Evolutionary conservation across 148 eudicot species (phyloP).

Genomic region (Chenopodium suecicum): DNA sequence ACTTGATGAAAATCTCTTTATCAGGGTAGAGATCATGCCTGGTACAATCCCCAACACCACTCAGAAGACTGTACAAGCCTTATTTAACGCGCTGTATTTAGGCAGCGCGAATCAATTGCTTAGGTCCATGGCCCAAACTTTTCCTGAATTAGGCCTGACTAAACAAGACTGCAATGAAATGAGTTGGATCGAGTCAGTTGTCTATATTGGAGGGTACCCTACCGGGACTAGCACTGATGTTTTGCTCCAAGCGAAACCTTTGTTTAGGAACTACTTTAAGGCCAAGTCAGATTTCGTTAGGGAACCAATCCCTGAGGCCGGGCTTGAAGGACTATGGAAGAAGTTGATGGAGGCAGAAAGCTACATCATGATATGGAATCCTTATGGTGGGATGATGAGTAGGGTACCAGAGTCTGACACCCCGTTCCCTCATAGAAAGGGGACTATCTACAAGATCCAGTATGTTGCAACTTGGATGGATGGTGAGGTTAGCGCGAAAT

Average conservation of each 20-base stretch:
- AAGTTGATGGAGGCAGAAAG: conserved; percentile 22
- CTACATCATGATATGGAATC: conserved; percentile 36
- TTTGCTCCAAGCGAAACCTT: conserved; percentile 31
- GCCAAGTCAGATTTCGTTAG: conserved; percentile 50
- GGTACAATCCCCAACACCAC: conserved; percentile 20
- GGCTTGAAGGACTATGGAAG: conserved; percentile 36
- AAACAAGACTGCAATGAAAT: conserved; percentile 33
- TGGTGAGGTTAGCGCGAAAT: conserved; percentile 18
- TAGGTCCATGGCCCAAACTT: conserved; percentile 20
- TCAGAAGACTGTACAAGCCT: conserved; percentile 30
- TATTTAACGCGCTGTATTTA: conserved; percentile 39
- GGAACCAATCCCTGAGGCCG: conserved; percentile 28
- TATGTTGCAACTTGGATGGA: conserved; percentile 34
- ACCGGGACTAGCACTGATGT: conserved; percentile 24
- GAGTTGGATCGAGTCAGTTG: conserved; percentile 45
- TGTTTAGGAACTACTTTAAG: conserved; percentile 29
- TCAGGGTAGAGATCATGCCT: conserved; percentile 36
- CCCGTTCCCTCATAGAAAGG: conserved; percentile 42
- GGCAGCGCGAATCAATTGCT: conserved; percentile 30
- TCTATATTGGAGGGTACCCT: conserved; percentile 31
- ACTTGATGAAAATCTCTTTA: conserved; percentile 36
- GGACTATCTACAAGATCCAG: conserved; percentile 28
- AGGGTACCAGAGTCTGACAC: conserved; percentile 28
- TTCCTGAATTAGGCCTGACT: conserved; percentile 38
- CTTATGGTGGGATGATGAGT: conserved; percentile 50